Percentiles rank a stretch among this genome's conserved stretches.
Conservation (phyloP, 163 green algal genomes). For the Dunaliella salina region DNA sequence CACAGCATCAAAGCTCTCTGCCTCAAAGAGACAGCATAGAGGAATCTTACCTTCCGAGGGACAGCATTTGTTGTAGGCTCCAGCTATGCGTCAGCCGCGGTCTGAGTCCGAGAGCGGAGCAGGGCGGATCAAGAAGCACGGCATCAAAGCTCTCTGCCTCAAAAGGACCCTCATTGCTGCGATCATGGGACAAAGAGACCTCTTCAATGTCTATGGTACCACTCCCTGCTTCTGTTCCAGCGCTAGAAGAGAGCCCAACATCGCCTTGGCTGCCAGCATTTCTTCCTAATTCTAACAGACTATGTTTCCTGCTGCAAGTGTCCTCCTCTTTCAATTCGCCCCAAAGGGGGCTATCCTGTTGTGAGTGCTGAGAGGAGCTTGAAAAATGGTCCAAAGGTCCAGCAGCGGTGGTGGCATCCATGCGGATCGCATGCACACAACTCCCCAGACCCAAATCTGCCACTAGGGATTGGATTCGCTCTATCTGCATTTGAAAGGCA, state of each 20-base stretch:
- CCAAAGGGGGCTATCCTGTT: too few species aligned
- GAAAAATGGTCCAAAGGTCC: background rate
- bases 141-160: slow-evolving; percentile 57
- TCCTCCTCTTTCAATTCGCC: too few species aligned
- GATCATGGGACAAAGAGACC: too few species aligned
- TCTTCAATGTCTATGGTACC: too few species aligned
- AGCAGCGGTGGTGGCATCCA: slow-evolving; percentile 61
- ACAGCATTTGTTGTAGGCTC: slow-evolving; percentile 39
- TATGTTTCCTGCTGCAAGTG: too few species aligned
- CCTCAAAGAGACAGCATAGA: too few species aligned
- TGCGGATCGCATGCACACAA: slow-evolving; percentile 62
- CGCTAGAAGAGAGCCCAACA: too few species aligned
- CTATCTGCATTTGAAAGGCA: slow-evolving; percentile 14
- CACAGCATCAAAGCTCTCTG: slow-evolving; percentile 65
- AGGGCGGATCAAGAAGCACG: slow-evolving; percentile 79
- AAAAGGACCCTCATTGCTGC: slow-evolving; percentile 5
- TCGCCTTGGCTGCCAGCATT: too few species aligned
- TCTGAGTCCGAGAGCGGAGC: slow-evolving; percentile 74
- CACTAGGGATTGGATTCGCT: slow-evolving; percentile 55
- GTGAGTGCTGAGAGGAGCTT: too few species aligned
- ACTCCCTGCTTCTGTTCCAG: too few species aligned
- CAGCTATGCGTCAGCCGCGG: slow-evolving; percentile 53
- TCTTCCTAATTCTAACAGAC: too few species aligned
- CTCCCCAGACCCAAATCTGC: slow-evolving; percentile 54
- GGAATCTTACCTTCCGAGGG: slow-evolving; percentile 10